Evolutionary conservation across 768 basidiomycete species (phyloP), one percentile per base, ranked within the genome.

Genomic region (Collybiopsis confluens): DNA sequence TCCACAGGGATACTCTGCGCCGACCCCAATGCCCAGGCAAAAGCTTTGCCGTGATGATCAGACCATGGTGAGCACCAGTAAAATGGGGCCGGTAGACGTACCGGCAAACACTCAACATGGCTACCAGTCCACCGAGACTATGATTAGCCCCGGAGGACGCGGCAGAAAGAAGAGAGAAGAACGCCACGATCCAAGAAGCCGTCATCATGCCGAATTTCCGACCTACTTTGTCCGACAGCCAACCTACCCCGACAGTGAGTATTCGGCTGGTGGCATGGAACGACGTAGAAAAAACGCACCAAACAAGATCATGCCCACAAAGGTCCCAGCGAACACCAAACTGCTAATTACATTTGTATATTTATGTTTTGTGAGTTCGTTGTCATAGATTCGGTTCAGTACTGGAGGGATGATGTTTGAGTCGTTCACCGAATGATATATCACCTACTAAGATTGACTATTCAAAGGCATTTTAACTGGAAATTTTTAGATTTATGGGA

Each of bases 181-280:
- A 65, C 15, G 83, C 83, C 46, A 96, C 90, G 58, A 95, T 94
- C 26, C 74, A 84, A 1, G 91, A 83, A 3, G 92, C 92, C 21
- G 80, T 61, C 83, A 92, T 89, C 92, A 94, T 94, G 58, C 92
- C 92, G 60, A 86, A 87, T 63, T 94, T 95, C 45, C 87, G 80
- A 13, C 93, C 92, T 57, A 93, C 61, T 67, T 90, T 91, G 67
- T 95, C 93, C 15, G 88, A 89, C 56, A 93, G 73, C 64, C 83
- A 91, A 21, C 80, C 80, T 77, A 52, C 30, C 13, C 2, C 37
- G 40, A 46, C 23, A 26, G 30, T 24, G 44, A 48, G 36, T 52
- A 21, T 16, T 18, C 21, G 0, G 24, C 27, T 23, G 20, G 18
- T 7, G 46, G 48, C 30, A 13, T 5, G 13, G 5, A 33, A 5